phyloP scores from a whole-genome alignment of 2,329 filamentous ascomycete genomes.

The Ascomycota sp. region DNA sequence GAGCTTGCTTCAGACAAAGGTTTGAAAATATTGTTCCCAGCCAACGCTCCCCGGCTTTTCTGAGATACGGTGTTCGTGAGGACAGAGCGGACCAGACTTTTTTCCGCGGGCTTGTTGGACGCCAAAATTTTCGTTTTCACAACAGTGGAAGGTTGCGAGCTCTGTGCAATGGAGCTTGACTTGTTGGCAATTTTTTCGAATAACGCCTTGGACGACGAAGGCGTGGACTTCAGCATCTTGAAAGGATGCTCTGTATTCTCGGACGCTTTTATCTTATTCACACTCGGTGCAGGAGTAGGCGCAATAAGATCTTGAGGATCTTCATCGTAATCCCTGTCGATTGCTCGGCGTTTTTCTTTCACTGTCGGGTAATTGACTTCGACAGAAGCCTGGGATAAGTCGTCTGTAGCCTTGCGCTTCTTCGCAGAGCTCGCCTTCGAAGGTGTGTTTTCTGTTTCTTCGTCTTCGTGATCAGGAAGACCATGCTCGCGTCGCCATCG shows the following conservation, averaged over 20 bases:
- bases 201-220: constrained; percentile 32
- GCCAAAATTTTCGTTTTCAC: constrained; percentile 14
- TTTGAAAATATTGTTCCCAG: constrained; percentile 32
- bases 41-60: constrained; percentile 6
- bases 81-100: constrained; percentile 20
- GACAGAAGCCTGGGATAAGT: constrained; percentile 19
- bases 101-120: constrained; percentile 15
- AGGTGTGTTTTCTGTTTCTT: constrained; percentile 13
- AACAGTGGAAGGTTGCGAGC: constrained; percentile 6
- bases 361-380: constrained; percentile 14
- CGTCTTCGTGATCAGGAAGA: constrained; percentile 28
- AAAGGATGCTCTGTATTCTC: constrained; percentile 23
- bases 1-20: constrained; percentile 37
- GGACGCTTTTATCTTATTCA: constrained; percentile 32
- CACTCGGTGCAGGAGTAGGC: constrained; percentile 12
- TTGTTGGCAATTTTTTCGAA: constrained; percentile 39
- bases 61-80: constrained; percentile 19
- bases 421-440: constrained; percentile 12
- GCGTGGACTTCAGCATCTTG: constrained; percentile 29
- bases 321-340: constrained; percentile 15
- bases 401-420: constrained; percentile 38
- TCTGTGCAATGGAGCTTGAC: constrained; percentile 7
- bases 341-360: constrained; percentile 28
- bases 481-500: constrained; percentile 37
- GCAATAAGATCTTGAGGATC: constrained; percentile 12